A percentile compares a stretch with the other conserved stretches of the same genome.
Evolutionary conservation across 129 eudicot species (phyloP).

Genomic region (Gnaphalium uliginosum): DNA sequence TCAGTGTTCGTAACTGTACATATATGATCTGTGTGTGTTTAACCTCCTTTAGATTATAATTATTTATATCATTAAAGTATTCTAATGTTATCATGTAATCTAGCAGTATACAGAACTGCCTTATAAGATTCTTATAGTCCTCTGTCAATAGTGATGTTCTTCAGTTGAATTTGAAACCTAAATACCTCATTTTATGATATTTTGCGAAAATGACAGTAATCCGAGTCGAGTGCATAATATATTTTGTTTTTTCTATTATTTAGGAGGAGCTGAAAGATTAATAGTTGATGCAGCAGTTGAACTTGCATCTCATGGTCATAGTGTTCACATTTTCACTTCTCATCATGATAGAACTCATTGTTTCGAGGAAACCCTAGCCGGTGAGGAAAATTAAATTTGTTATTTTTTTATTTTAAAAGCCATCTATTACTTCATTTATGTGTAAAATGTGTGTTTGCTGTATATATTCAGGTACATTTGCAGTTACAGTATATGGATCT

Average conservation of each 20-base stretch:
- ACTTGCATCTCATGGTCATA: constrained; percentile 86
- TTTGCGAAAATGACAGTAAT: too few relatives aligned
- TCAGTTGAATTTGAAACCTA: background rate
- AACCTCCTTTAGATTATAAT: background rate
- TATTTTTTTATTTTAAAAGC: background rate
- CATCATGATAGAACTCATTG: constrained; percentile 86
- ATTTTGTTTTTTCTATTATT: constrained; percentile 3
- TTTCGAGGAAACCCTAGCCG: constrained; percentile 86
- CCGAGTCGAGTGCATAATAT: background rate
- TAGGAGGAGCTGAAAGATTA: constrained; percentile 98
- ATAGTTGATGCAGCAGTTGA: constrained; percentile 94
- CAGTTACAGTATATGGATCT: constrained; percentile 84
- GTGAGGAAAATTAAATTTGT: constrained; percentile 35
- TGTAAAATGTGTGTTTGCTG: background rate
- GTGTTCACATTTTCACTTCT: constrained; percentile 82
- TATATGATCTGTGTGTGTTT: background rate
- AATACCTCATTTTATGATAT: too few relatives aligned
- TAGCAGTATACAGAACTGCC: background rate
- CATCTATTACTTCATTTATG: constrained; percentile 9
- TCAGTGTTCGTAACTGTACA: background rate
- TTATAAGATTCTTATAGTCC: background rate
- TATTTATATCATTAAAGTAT: background rate
- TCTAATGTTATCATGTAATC: background rate
- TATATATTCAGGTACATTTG: constrained; percentile 64
- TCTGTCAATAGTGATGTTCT: background rate